These are phyloP conservation scores for Stephanodiscus triporus DNA, from an alignment of 108 stramenopile genomes.

Conservation along the genomic window DNA sequence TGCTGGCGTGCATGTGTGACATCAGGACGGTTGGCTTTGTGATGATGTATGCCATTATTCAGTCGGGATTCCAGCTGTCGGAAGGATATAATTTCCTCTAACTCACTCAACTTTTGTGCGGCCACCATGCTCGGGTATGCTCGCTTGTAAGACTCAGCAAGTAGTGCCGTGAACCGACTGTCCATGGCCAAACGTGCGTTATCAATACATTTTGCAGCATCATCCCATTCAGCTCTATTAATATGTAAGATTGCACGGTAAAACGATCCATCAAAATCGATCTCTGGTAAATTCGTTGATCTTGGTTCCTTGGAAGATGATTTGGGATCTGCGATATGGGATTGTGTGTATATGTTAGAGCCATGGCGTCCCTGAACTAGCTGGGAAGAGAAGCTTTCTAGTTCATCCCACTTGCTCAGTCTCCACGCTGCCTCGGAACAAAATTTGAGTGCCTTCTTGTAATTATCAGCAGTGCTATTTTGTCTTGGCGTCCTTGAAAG, in stretches of 20 bases:
- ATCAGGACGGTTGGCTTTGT: conserved; percentile 62
- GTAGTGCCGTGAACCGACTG: conserved; percentile 89
- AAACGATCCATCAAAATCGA: conserved; percentile 93
- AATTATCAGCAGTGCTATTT: conserved; percentile 32
- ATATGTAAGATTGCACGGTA: conserved; percentile 92
- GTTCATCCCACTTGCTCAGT: conserved; percentile 91
- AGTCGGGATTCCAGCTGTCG: conserved; percentile 67
- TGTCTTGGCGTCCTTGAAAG: conserved; percentile 21
- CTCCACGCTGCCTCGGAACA: conserved; percentile 94
- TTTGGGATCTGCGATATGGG: conserved; percentile 15
- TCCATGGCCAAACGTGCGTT: conserved; percentile 88
- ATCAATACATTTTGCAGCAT: conserved; percentile 82
- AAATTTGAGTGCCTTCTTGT: conserved; percentile 78
- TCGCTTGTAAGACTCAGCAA: conserved; percentile 89
- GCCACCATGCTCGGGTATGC: conserved; percentile 94
- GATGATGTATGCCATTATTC: conserved; percentile 40
- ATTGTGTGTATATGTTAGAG: conserved; percentile 4
- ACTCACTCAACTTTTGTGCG: conserved; percentile 85
- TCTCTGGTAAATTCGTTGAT: conserved; percentile 41
- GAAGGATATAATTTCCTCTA: conserved; percentile 95
- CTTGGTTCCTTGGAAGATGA: conserved; percentile 38
- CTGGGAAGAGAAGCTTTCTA: conserved; percentile 81
- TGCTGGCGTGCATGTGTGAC: conserved; percentile 58
- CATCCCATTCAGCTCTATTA: conserved; percentile 81
- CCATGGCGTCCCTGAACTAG: conserved; percentile 56